phyloP scores from a whole-genome alignment of 805 yeast genomes.

The Schwanniomyces yamadae region DNA sequence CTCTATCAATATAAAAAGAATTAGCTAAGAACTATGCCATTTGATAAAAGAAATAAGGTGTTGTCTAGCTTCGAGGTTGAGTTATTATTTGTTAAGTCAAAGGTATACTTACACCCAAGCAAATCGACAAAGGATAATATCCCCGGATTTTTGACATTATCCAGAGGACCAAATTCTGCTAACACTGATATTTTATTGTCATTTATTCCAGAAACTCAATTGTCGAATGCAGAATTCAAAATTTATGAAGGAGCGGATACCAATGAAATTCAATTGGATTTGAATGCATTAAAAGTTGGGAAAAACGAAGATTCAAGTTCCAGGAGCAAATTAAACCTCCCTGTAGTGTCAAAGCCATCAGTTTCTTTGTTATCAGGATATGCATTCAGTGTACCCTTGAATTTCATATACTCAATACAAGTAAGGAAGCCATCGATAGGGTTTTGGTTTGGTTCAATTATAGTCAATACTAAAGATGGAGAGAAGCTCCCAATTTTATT shows the following conservation, averaged over 20 bases:
- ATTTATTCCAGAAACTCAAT: constrained; percentile 61
- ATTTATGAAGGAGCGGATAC: constrained; percentile 53
- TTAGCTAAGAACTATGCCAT: constrained; percentile 3
- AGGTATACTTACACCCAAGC: constrained; percentile 84
- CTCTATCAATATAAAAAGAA: neutral
- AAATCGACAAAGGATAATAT: constrained; percentile 71
- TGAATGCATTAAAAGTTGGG: constrained; percentile 17
- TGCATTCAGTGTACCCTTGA: constrained; percentile 64
- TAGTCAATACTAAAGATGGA: constrained; percentile 66
- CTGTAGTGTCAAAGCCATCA: constrained; percentile 51
- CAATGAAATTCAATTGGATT: constrained; percentile 23
- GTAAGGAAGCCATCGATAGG: constrained; percentile 80
- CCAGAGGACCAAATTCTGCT: constrained; percentile 49
- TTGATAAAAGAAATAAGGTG: constrained; percentile 3
- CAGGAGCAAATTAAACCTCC: neutral
- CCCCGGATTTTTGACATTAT: constrained; percentile 70
- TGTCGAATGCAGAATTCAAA: constrained; percentile 45
- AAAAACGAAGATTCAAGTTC: constrained; percentile 14
- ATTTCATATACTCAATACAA: constrained; percentile 73
- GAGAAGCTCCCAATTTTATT: constrained; percentile 79
- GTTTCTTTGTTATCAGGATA: constrained; percentile 54
- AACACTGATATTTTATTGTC: constrained; percentile 61
- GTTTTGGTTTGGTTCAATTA: constrained; percentile 89
- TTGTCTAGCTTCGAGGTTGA: constrained; percentile 37
- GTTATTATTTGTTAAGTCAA: constrained; percentile 56